A percentile compares a stretch with the other conserved stretches of the same genome.
Conservation (phyloP, 805 yeast genomes). For the Priceomyces melissophilus region DNA sequence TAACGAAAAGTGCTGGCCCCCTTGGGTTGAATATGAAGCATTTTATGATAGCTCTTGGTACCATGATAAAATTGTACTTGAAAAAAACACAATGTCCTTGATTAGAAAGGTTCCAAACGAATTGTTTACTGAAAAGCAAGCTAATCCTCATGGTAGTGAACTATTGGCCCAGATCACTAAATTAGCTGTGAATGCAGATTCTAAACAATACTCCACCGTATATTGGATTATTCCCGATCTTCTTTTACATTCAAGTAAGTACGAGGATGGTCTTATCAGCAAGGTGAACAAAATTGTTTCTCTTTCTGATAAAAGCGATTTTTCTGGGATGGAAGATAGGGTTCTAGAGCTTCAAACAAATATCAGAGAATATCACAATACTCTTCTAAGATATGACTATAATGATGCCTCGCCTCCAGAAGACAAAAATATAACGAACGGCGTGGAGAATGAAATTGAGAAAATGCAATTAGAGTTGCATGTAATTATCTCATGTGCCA, state of each 20-base stretch:
- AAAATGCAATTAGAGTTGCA: slow-evolving; percentile 30
- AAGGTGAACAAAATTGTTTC: slow-evolving; percentile 36
- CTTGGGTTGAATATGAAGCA: slow-evolving; percentile 76
- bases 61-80: slow-evolving; percentile 29
- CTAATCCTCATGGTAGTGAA: slow-evolving; percentile 22
- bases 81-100: slow-evolving; percentile 38
- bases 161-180: slow-evolving; percentile 33
- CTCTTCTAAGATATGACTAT: slow-evolving; percentile 39
- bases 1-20: slow-evolving; percentile 81
- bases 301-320: slow-evolving; percentile 34
- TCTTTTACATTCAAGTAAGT: slow-evolving; percentile 24
- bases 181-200: slow-evolving; percentile 35
- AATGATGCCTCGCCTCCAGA: slow-evolving; percentile 22
- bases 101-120: slow-evolving; percentile 51
- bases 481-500: slow-evolving; percentile 28
- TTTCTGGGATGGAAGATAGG: slow-evolving; percentile 29
- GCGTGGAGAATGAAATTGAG: slow-evolving; percentile 32
- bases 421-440: slow-evolving; percentile 17
- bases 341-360: slow-evolving; percentile 27
- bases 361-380: slow-evolving; percentile 27
- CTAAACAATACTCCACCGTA: slow-evolving; percentile 35
- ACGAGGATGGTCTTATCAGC: slow-evolving; percentile 32
- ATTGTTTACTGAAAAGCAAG: slow-evolving; percentile 34
- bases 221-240: slow-evolving; percentile 35
- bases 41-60: slow-evolving; percentile 47